Conservation (phyloP, 2,329 filamentous ascomycete genomes). For the Colletotrichum ledebouriae region DNA sequence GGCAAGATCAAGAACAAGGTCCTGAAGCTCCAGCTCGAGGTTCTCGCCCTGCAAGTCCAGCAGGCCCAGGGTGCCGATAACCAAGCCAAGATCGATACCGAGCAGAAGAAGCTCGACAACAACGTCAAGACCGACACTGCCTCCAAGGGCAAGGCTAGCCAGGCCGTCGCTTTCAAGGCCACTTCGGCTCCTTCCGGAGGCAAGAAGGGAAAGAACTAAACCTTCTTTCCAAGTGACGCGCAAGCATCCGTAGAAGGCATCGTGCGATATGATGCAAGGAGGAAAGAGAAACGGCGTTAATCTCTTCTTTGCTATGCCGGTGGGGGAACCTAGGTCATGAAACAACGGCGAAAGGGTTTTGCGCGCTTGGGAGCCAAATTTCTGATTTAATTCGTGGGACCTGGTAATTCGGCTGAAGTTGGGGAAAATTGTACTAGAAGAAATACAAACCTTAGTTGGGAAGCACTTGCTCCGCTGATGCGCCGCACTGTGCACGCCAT, state of each 20-base stretch:
- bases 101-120: slow-evolving; percentile 66
- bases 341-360: slow-evolving; percentile 27
- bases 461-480: background rate
- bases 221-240: background rate
- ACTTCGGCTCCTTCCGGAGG: slow-evolving; percentile 25
- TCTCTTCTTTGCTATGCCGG: slow-evolving; percentile 11
- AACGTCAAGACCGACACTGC: slow-evolving; percentile 60
- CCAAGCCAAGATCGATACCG: slow-evolving; percentile 57
- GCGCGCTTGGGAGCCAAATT: slow-evolving; percentile 25
- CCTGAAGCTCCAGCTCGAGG: slow-evolving; percentile 67
- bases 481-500: background rate
- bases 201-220: slow-evolving; percentile 20
- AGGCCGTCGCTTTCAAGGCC: slow-evolving; percentile 53
- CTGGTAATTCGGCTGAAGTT: slow-evolving; percentile 35
- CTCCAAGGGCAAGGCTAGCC: slow-evolving; percentile 52
- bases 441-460: slow-evolving; percentile 12
- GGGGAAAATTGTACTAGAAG: background rate
- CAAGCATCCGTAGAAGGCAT: slow-evolving; percentile 6
- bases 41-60: slow-evolving; percentile 64
- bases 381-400: slow-evolving; percentile 30
- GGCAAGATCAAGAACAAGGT: slow-evolving; percentile 75
- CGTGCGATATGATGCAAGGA: background rate
- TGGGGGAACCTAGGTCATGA: slow-evolving; percentile 6
- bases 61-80: slow-evolving; percentile 62
- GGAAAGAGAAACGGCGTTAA: slow-evolving; percentile 4